Evolutionary conservation across 1,139 yeast species (phyloP).

Genomic region (Diutina scorzettiae): DNA sequence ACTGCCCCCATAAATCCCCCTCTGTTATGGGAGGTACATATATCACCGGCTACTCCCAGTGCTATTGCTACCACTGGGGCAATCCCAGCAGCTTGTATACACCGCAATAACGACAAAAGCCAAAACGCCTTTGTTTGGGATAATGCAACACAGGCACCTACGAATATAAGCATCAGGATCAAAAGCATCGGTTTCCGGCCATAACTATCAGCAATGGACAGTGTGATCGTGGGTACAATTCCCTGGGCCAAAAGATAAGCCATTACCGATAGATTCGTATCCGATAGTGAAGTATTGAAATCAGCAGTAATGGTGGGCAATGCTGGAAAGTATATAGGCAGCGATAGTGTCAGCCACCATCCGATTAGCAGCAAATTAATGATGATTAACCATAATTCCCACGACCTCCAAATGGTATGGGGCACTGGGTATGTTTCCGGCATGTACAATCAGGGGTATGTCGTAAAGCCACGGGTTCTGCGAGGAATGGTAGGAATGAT

Average conservation of each 20-base stretch:
- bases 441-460: too few species aligned
- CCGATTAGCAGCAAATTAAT: background rate
- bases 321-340: slow-evolving; percentile 61
- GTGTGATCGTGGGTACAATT: slow-evolving; percentile 46
- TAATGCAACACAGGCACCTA: slow-evolving; percentile 48
- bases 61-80: slow-evolving; percentile 60
- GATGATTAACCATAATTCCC: background rate
- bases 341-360: slow-evolving; percentile 4
- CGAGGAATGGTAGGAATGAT: too few species aligned
- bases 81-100: slow-evolving; percentile 59
- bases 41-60: slow-evolving; percentile 59
- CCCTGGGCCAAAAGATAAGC: slow-evolving; percentile 66
- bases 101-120: slow-evolving; percentile 34
- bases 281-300: slow-evolving; percentile 41
- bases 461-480: too few species aligned
- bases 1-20: slow-evolving; percentile 55
- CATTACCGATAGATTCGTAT: slow-evolving; percentile 57
- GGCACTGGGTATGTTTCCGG: background rate
- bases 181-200: slow-evolving; percentile 63
- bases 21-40: slow-evolving; percentile 47
- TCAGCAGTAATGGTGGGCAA: slow-evolving; percentile 38
- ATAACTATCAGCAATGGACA: slow-evolving; percentile 50
- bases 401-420: background rate
- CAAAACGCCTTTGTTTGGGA: slow-evolving; percentile 45
- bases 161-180: slow-evolving; percentile 38